Base-by-base conservation (phyloP, 176 grass and related monocot genomes). In the Eremochloa ophiuroides region DNA sequence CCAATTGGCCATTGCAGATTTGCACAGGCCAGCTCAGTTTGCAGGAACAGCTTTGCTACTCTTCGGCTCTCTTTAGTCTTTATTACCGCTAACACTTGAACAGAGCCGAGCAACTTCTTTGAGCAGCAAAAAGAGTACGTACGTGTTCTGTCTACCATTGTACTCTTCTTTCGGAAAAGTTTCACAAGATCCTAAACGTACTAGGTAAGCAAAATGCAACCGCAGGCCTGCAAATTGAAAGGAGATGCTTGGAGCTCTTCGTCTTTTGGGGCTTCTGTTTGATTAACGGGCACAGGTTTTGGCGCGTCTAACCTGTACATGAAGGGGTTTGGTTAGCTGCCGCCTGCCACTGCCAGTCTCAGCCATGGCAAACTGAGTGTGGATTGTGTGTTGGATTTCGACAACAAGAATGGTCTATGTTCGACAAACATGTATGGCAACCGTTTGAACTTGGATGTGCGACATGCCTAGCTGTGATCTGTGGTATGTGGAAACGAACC, bases 161-260 rank as follows among this genome's bases (percentile, higher is more conserved):
- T 16, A 31, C 30, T 62, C 71, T 77, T 55, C 66, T 53, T 77
- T 55, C 66, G 53, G 51, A 46, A 34, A 51, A 65, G 10, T 79
- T 85, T 14, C 14, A 65, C 50, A 25, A 75, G 79, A 87, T 87
- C 65, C 85, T 77, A 82, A 51, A 42, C 85, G 79, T 82, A 26
- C 14, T 30, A 77, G 64, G 35, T 55, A 87, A 82, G 85, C 80
- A 77, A 87, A 81, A 22, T 66, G 28, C 29, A 26, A 11, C 44
- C 13, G 37, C 55, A 59, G 51, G 8, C 51, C 51, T 56, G 22
- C 51, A 10, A 56, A 56, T 23, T 56, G 51, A 56, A 56, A 56
- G 51, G 20, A 56, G 51, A 56, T 56, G 51, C 51, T 56, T 56
- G 51, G 51, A 10, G 51, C 1, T 23, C 51, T 10, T 56, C 51